Evolutionary conservation across 306 rosid species (phyloP), one percentile per base, ranked within the genome.

Genomic region (Acacia melanoxylon): DNA sequence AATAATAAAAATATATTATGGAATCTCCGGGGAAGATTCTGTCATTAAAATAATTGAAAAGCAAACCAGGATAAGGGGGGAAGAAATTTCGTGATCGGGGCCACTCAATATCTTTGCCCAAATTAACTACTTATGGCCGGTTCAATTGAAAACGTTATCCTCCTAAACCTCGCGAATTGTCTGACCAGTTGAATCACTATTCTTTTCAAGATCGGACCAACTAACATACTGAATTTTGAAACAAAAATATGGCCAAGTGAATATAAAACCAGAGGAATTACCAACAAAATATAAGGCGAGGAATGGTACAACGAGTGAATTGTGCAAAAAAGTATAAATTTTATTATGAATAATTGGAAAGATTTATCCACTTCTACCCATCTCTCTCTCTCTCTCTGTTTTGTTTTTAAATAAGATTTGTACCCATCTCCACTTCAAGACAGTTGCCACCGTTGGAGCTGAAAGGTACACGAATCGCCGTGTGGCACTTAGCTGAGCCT

Each of bases 61-160:
- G 41, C 33, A 51, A 78, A 66, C 41, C n/a, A 14, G n/a, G 20
- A 27, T 14, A 20, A 17, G 22, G 16, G 83, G 77, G 79, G 49
- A 25, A 25, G 77, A 84, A 29, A 78, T 24, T 83, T 67, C 80
- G 59, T 54, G 1, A 24, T 2, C 2, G 83, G 37, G 27, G 2
- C 66, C 77, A 15, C 48, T 74, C 80, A 79, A 66, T 11, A 59
- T 71, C 27, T 42, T 19, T 42, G 27, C 71, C 22, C 2, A 54
- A 37, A 24, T 17, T 22, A 31, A n/a, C 62, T 20, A 54, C 10
- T 15, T 15, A 0, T 68, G 72, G 89, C 83, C 89, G 89, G 89
- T 46, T 75, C 25, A 16, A 11, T 79, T 63, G 16, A 58, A 49
- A 63, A 44, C 75, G 20, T 83, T 85, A 61, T 88, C 86, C 79